Conservation (phyloP, 2,329 filamentous ascomycete genomes). For the Penicillium thymicola region DNA sequence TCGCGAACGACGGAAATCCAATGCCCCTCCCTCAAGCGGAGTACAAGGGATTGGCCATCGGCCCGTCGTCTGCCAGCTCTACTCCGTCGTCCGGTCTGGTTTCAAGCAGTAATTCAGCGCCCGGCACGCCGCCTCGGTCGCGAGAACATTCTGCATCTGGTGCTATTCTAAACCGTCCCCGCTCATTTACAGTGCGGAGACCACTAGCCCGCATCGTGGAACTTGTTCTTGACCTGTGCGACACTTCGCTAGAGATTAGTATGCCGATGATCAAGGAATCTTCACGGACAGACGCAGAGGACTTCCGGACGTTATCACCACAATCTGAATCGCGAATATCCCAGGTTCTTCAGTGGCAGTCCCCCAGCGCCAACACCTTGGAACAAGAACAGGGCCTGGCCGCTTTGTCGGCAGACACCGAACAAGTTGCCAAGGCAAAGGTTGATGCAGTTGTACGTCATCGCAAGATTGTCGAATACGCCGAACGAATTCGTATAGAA, state of each 20-base stretch:
- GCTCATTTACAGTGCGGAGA: conserved; percentile 86
- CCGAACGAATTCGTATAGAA: conserved; percentile 90
- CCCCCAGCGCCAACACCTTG: conserved; percentile 81
- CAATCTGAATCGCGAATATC: conserved; percentile 93
- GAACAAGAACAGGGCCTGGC: conserved; percentile 92
- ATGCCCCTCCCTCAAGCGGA: conserved; percentile 63
- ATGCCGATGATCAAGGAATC: conserved; percentile 85
- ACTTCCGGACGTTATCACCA: conserved; percentile 88
- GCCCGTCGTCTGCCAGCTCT: conserved; percentile 64
- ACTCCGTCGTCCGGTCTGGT: conserved; percentile 70
- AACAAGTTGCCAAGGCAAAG: conserved; percentile 77
- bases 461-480: conserved; percentile 89
- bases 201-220: conserved; percentile 93
- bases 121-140: conserved; percentile 63
- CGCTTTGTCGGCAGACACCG: conserved; percentile 84
- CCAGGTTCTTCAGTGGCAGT: conserved; percentile 95
- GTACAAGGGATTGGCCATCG: conserved; percentile 85
- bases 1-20: conserved; percentile 36
- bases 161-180: conserved; percentile 73
- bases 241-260: conserved; percentile 92
- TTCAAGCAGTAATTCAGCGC: conserved; percentile 67
- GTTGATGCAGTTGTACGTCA: conserved; percentile 91
- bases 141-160: conserved; percentile 64
- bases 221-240: conserved; percentile 87
- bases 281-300: conserved; percentile 60